Percentiles rank a stretch among this genome's conserved stretches.
These are phyloP conservation scores for Eucalyptus regnans DNA, from an alignment of 345 rosid species.

Conservation along the genomic window DNA sequence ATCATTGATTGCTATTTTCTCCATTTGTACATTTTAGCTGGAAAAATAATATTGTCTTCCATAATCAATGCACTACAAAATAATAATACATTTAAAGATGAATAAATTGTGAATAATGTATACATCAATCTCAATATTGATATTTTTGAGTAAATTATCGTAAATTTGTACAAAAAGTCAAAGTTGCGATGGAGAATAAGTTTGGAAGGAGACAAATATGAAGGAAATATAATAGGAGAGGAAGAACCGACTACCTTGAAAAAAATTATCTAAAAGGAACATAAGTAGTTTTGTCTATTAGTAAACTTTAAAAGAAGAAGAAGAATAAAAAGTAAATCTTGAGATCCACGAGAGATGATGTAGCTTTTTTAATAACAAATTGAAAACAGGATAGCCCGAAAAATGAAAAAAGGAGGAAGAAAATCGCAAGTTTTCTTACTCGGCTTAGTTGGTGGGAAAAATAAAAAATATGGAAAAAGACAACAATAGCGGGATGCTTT, in stretches of 20 bases:
- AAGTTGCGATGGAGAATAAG: background rate
- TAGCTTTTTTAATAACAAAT: too few relatives aligned
- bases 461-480: background rate
- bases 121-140: background rate
- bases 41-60: background rate
- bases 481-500: background rate
- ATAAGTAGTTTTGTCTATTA: background rate
- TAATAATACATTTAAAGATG: background rate
- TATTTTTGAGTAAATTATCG: background rate
- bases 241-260: background rate
- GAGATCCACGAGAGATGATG: background rate
- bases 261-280: background rate
- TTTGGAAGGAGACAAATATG: background rate
- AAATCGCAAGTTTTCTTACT: too few relatives aligned
- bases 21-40: background rate
- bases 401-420: accelerated
- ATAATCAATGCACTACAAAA: background rate
- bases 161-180: background rate
- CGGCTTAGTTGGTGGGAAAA: too few relatives aligned
- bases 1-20: background rate
- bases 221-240: background rate
- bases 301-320: background rate
- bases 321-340: background rate
- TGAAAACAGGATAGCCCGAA: too few relatives aligned
- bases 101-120: background rate